Evolutionary conservation across 2,329 filamentous ascomycete species (phyloP), one percentile per base, ranked within the genome.

Genomic region (Paracorniculantispora psalliotae): DNA sequence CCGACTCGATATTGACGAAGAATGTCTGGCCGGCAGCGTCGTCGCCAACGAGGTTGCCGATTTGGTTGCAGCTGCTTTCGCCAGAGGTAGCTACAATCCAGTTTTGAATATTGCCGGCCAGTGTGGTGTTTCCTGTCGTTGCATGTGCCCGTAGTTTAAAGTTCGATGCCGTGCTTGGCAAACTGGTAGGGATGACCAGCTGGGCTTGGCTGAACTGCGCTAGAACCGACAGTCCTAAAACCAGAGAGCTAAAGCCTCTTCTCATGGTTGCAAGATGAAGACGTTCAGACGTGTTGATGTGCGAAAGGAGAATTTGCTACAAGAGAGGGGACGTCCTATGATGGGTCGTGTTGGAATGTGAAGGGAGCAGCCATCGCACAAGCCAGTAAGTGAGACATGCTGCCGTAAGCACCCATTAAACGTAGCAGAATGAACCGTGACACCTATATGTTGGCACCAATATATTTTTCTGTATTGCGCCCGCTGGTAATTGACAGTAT

Each of bases 1-100:
- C 35, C 1, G 56, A 46, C 49, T 59, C 39, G 30, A 47, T 28
- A 28, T 53, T 46, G 37, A 59, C 56, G 28, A 39, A 59, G 13
- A 59, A 28, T 1, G 23, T 13, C 26, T 25, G 37, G 19, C 47
- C 19, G 35, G 25, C 15, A 15, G 3, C n/a, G 30, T 35, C 39
- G n/a, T 44, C 39, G 28, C 13, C 19, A 15, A 25, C 41, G 15
- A 59, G 56, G 1, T 3, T 10, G 21, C 10, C 28, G 17, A 51
- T 17, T 15, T 37, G 25, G 21, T 47, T 39, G 56, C 56, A 52
- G 35, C 8, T 23, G 10, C 30, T 28, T 8, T 26, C 4, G 19
- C 30, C 48, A 5, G 30, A 21, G 13, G 41, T 37, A 1, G 28
- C 39, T 10, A 59, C 26, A 19, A 26, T 21, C 48, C 48, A 52